These are phyloP conservation scores for Sporothrix dimorphospora DNA, from an alignment of 2,329 filamentous ascomycete species.

Conservation along the genomic window DNA sequence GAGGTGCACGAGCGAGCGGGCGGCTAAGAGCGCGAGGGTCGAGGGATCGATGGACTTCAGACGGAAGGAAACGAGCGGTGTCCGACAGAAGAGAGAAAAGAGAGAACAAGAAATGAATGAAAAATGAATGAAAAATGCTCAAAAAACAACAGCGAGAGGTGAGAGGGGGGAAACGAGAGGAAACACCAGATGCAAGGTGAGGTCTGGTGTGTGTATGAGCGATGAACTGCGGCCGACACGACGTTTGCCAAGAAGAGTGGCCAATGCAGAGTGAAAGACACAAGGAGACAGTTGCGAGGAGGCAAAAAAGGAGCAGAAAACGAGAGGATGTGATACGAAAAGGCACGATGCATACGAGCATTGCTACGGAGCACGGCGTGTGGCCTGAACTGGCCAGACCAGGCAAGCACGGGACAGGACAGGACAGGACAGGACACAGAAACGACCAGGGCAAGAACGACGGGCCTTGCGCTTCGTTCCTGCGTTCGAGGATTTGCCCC, in stretches of 20 bases:
- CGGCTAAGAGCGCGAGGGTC: conserved; percentile 9
- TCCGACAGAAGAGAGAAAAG: neutral
- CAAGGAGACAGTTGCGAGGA: neutral
- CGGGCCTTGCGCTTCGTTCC: conserved; percentile 9
- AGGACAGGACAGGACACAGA: neutral
- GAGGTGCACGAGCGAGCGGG: conserved; percentile 17
- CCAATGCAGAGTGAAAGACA: neutral
- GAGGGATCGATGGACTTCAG: conserved; percentile 6
- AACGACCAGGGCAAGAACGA: conserved; percentile 16
- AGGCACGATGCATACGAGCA: conserved; percentile 4
- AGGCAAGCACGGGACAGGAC: neutral
- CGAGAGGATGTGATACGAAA: conserved; percentile 8
- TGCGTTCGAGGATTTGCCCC: conserved; percentile 12
- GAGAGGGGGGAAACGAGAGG: conserved; percentile 8
- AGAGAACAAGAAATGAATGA: neutral
- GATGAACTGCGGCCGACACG: neutral
- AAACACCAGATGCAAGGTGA: neutral
- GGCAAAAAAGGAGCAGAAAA: conserved; percentile 1
- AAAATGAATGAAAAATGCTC: neutral
- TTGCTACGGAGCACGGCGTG: neutral
- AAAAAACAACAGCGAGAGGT: neutral
- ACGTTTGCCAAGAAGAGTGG: neutral
- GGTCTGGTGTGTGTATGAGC: neutral
- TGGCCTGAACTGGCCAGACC: neutral
- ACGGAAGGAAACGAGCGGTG: neutral